These are phyloP conservation scores for Fusarium musae DNA, from an alignment of 2,329 filamentous ascomycete genomes.

Conservation along the genomic window DNA sequence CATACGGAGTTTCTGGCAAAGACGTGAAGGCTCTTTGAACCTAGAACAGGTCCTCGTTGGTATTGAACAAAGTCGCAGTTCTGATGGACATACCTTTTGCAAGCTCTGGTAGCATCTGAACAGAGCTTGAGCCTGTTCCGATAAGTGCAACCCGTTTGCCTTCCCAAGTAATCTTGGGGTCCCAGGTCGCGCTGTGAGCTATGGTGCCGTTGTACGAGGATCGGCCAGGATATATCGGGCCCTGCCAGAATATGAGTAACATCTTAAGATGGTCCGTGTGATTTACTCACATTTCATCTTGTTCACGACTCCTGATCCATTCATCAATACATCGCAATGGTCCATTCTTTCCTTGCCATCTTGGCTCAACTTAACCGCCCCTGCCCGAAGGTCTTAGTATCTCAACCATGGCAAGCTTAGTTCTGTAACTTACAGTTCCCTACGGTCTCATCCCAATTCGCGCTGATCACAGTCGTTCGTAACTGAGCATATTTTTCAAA, in stretches of 20 bases:
- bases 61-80: accelerated
- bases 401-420: too few species aligned
- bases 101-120: not conserved
- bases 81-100: not conserved
- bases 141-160: not conserved
- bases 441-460: not conserved
- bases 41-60: accelerated
- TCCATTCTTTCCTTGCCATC: not conserved
- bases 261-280: too few species aligned
- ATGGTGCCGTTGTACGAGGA: not conserved
- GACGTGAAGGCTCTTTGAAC: not conserved
- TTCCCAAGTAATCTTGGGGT: not conserved
- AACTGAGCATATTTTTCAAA: not conserved
- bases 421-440: not conserved
- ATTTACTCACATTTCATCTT: not conserved
- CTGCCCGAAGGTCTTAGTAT: not conserved
- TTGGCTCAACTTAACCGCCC: not conserved
- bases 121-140: not conserved
- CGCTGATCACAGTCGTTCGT: not conserved
- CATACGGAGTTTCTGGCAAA: not conserved
- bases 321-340: not conserved
- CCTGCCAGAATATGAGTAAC: not conserved
- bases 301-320: not conserved
- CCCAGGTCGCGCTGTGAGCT: not conserved
- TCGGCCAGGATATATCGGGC: not conserved